Conservation (phyloP, 208 protist genomes). For the Polymyxa betae region DNA sequence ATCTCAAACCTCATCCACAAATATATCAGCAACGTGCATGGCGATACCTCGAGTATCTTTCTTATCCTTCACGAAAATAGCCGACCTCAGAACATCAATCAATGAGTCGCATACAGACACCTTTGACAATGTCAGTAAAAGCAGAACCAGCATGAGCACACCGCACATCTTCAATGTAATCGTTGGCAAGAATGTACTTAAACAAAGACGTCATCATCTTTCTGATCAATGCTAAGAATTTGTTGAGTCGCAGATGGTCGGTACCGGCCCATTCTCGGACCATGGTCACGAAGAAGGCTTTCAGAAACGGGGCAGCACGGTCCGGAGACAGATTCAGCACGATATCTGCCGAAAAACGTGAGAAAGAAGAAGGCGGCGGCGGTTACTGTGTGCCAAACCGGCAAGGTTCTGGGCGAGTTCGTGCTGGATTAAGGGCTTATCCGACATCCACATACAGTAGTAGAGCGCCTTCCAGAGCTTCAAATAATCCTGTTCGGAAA, state of each 20-base stretch:
- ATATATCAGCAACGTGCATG: conserved; percentile 16
- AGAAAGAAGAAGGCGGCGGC: not conserved
- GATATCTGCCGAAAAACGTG: not conserved
- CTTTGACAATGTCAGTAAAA: not conserved
- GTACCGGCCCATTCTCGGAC: not conserved
- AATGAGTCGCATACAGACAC: not conserved
- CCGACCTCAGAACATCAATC: not conserved
- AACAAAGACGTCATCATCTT: not conserved
- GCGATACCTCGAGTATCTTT: not conserved
- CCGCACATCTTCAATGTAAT: not conserved
- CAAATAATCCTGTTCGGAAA: not conserved
- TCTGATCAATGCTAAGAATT: not conserved
- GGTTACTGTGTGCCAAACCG: not conserved
- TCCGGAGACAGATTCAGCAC: not conserved
- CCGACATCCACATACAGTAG: conserved; percentile 46
- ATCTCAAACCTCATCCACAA: conserved; percentile 3
- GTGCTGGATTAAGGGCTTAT: not conserved
- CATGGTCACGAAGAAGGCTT: conserved; percentile 13
- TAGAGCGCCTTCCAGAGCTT: conserved; percentile 46
- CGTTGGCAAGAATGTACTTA: not conserved
- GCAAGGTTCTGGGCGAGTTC: conserved; percentile 28
- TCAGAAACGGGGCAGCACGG: not conserved
- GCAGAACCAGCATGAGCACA: not conserved
- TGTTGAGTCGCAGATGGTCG: conserved; percentile 4
- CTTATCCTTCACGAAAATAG: not conserved